These are phyloP conservation scores for Salix arbutifolia DNA, from an alignment of 345 rosid genomes.

Conservation along the genomic window DNA sequence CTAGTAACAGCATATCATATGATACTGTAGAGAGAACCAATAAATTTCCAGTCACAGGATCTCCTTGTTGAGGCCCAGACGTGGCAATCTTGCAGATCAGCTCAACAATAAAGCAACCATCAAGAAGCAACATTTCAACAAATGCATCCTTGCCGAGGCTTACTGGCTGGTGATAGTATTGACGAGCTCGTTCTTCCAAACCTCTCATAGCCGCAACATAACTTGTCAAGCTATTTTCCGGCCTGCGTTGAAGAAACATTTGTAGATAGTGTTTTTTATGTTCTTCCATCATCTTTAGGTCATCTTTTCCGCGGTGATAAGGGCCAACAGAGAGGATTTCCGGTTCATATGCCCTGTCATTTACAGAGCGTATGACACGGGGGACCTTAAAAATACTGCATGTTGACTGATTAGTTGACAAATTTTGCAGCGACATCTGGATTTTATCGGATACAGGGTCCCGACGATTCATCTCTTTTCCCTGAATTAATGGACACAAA, in stretches of 20 bases:
- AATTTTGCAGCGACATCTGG: neutral
- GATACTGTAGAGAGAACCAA: neutral
- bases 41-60: too few species aligned
- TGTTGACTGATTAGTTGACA: neutral
- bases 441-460: neutral
- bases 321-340: slow-evolving; percentile 6
- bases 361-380: neutral
- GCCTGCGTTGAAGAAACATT: neutral
- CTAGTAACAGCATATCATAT: slow-evolving; percentile 3
- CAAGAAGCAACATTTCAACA: slow-evolving; percentile 32
- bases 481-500: neutral
- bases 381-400: slow-evolving; percentile 6
- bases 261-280: slow-evolving; percentile 8
- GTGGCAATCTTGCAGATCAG: neutral
- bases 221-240: neutral
- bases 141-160: slow-evolving; percentile 1
- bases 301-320: neutral
- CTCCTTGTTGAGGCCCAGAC: too few species aligned
- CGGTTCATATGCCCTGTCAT: slow-evolving; percentile 6
- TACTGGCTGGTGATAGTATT: slow-evolving; percentile 10
- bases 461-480: neutral
- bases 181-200: slow-evolving; percentile 24
- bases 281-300: slow-evolving; percentile 12
- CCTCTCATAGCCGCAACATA: neutral
- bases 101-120: slow-evolving; percentile 23